Base-by-base conservation (phyloP, 2,329 filamentous ascomycete species). In the Fusarium sp. region DNA sequence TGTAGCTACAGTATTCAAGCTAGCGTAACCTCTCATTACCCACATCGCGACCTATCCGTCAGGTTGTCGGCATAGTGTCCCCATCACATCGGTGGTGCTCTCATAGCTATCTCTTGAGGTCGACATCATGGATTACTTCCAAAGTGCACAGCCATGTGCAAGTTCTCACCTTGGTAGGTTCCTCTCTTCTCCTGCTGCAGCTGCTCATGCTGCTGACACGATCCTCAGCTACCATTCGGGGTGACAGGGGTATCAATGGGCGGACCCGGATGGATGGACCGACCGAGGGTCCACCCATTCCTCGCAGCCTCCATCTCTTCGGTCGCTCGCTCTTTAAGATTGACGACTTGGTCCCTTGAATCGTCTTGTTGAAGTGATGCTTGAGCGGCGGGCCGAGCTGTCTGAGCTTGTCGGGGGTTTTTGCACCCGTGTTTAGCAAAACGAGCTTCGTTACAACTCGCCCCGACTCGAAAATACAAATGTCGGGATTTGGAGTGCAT, bases 221-320 rank as follows among this genome's bases (percentile, higher is more conserved):
- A 71, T 68, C 62, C 25, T 36, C 33, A 31, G 50, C 56, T 50
- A 54, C 59, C 50, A 71, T 18, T 36, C 56, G 52, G 27, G 50
- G 45, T 42, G 42, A 31, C 71, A 74, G 68, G 71, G 71, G 59
- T 74, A 25, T 74, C 63, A 66, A 72, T 74, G 71, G 71, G 63
- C 4, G 62, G 61, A 25, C 65, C 71, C 42, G 56, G 58, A 69
- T 64, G 57, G 58, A 60, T 63, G 68, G 64, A 61, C 65, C 54
- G 68, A 60, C 60, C 52, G 58, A 61, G 62, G 61, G 67, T 72
- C 67, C 67, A 40, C 42, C 27, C 57, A 38, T 52, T 56, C 38
- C 62, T 63, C 47, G 52, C 54, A 69, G 66, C 60, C 70, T 63
- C 58, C 54, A 42, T 22, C 20, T 25, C 29, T 27, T 58, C 54